Conservation (phyloP, 306 rosid genomes). For the Carpinus viminea region DNA sequence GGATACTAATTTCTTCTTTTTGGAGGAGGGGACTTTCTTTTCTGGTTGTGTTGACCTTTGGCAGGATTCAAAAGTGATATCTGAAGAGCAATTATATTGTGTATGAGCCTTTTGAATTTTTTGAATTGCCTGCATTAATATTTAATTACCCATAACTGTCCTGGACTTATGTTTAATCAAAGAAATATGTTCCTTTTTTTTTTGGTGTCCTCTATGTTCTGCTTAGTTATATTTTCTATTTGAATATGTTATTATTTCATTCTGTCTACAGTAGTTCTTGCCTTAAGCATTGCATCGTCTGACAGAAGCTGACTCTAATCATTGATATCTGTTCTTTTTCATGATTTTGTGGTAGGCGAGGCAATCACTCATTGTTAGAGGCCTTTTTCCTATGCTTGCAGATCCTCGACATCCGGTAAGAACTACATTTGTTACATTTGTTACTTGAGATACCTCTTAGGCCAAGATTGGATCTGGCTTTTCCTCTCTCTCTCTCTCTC, state of each 20-base stretch:
- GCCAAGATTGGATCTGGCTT: neutral
- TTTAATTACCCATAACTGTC: too few species aligned
- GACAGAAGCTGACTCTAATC: neutral
- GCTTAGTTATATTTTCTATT: neutral
- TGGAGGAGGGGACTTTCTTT: too few species aligned
- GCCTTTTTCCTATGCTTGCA: conserved; percentile 97
- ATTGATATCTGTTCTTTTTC: conserved; percentile 15
- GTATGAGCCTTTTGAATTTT: neutral
- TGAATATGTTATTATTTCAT: neutral
- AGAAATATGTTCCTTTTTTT: too few species aligned
- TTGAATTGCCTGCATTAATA: too few species aligned
- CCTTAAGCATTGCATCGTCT: neutral
- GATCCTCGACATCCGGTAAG: conserved; percentile 99
- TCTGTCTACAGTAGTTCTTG: neutral
- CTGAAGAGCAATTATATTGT: neutral
- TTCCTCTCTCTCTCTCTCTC: neutral
- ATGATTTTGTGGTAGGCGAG: conserved; percentile 69
- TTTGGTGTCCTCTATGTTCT: neutral
- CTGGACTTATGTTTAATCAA: too few species aligned
- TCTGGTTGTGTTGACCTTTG: too few species aligned
- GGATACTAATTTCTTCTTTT: neutral
- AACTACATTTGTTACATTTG: conserved; percentile 1
- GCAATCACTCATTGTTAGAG: conserved; percentile 93
- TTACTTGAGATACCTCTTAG: neutral
- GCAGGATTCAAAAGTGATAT: conserved; percentile 1